Evolutionary conservation across 768 basidiomycete genomes (phyloP).

Genomic region (Lyophyllum atratum): DNA sequence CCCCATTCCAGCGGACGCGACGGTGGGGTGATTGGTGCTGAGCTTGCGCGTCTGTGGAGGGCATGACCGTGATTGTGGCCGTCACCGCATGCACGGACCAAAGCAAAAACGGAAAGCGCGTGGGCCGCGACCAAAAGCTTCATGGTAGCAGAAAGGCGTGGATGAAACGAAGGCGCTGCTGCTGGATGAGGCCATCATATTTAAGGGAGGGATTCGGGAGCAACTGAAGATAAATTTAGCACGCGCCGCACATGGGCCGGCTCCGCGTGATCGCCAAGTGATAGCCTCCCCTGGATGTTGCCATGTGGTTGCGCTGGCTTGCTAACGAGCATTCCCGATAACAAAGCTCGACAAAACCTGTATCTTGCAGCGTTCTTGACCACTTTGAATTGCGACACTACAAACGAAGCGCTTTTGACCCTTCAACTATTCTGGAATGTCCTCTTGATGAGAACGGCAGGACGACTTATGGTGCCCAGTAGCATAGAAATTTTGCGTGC

Average conservation of each 20-base stretch:
- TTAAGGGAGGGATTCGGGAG: neutral
- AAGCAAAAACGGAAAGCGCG: conserved; percentile 1
- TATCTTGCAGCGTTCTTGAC: too few relatives aligned
- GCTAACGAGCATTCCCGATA: too few relatives aligned
- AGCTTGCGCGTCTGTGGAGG: conserved; percentile 36
- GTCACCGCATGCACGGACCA: conserved; percentile 7
- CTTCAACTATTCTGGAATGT: too few relatives aligned
- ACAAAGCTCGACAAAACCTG: too few relatives aligned
- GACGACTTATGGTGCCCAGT: neutral
- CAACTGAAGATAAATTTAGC: neutral
- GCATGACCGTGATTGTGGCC: conserved; percentile 22
- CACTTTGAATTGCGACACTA: too few relatives aligned
- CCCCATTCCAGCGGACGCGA: conserved; percentile 76
- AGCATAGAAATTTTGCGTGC: neutral
- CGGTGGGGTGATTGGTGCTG: conserved; percentile 52
- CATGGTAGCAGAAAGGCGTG: neutral
- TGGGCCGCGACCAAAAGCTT: neutral
- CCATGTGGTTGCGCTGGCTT: too few relatives aligned
- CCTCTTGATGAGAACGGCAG: too few relatives aligned
- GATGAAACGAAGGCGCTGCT: neutral
- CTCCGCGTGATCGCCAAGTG: neutral
- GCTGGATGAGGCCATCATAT: neutral
- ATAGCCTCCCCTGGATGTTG: neutral
- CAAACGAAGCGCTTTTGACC: too few relatives aligned
- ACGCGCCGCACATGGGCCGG: neutral